Evolutionary conservation across 148 eudicot species (phyloP), one percentile per base, ranked within the genome.

Genomic region (Vaccinium corymbosum): DNA sequence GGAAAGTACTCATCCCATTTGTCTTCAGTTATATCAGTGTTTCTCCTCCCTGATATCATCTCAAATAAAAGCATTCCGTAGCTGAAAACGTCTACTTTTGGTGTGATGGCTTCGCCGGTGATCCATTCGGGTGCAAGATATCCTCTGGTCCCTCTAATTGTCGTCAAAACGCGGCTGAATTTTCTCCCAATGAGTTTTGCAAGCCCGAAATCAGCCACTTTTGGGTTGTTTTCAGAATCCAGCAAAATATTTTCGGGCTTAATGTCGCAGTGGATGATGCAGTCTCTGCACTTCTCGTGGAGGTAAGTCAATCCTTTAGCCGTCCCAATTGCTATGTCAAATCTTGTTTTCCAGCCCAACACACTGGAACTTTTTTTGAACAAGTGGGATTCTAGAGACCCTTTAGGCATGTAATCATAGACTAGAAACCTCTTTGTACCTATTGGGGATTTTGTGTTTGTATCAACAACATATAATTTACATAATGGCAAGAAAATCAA

Each of bases 41-140:
- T 42, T 42, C 46, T 42, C 46, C 46, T 42, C 6, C 6, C 6
- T 42, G 6, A 42, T 42, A 42, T 42, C 46, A 42, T 42, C 46
- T 42, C 46, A 42, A 42, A 42, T 42, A 42, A 42, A 42, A 42
- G 46, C 46, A 42, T 42, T 42, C 46, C 46, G 46, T 4, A 42
- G 46, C 6, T 42, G 46, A 42, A 42, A 42, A 42, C 46, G 46
- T 42, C 95, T 15, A 91, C 95, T 90, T 92, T 92, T 48, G 90
- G 85, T 68, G 93, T 92, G 22, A 92, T 85, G 15, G 93, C 90
- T 11, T 87, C 89, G 68, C 94, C 92, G 32, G 94, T 91, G 74
- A 92, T 82, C 90, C 89, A 89, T 38, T 89, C 90, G 12, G 89
- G 90, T 46, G 90, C 90, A 59, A 89, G 90, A 72, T 89, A 89